Conservation (phyloP, 2,329 filamentous ascomycete species). For the Aureobasidium melanogenum region DNA sequence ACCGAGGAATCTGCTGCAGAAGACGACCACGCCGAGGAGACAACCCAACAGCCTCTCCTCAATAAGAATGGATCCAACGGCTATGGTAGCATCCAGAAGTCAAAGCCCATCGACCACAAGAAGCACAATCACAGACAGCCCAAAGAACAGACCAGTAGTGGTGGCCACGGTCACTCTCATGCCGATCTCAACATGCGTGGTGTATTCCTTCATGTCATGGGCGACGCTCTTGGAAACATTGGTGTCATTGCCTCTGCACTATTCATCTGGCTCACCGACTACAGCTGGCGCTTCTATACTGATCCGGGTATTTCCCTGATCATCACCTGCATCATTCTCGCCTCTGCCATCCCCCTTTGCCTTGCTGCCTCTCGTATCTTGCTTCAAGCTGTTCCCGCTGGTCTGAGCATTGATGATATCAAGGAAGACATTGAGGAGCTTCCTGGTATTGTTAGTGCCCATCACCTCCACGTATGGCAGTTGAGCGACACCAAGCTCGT, state of each 20-base stretch:
- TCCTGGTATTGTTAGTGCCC: slow-evolving; percentile 78
- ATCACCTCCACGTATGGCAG: slow-evolving; percentile 97
- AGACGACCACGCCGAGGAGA: slow-evolving; percentile 23
- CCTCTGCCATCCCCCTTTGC: slow-evolving; percentile 69
- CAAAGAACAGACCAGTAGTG: slow-evolving; percentile 48
- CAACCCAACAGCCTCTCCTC: slow-evolving; percentile 24
- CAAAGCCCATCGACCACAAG: slow-evolving; percentile 28
- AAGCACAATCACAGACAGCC: slow-evolving; percentile 75
- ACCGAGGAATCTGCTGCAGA: slow-evolving; percentile 43
- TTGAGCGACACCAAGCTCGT: slow-evolving; percentile 91
- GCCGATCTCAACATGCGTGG: slow-evolving; percentile 90
- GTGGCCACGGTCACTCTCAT: slow-evolving; percentile 67
- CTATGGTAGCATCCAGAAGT: slow-evolving; percentile 19
- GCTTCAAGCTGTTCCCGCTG: slow-evolving; percentile 84
- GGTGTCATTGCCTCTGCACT: slow-evolving; percentile 77
- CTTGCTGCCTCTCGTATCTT: slow-evolving; percentile 77
- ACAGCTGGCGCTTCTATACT: slow-evolving; percentile 72
- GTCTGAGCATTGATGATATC: slow-evolving; percentile 81
- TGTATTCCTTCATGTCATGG: slow-evolving; percentile 61
- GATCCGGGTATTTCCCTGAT: slow-evolving; percentile 88
- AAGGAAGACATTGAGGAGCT: slow-evolving; percentile 82
- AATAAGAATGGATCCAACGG: slow-evolving; percentile 25
- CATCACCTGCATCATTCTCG: slow-evolving; percentile 71
- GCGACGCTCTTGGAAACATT: slow-evolving; percentile 77
- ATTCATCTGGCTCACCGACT: slow-evolving; percentile 85